phyloP scores from a whole-genome alignment of 2,329 filamentous ascomycete genomes.

The Colletotrichum sp. region DNA sequence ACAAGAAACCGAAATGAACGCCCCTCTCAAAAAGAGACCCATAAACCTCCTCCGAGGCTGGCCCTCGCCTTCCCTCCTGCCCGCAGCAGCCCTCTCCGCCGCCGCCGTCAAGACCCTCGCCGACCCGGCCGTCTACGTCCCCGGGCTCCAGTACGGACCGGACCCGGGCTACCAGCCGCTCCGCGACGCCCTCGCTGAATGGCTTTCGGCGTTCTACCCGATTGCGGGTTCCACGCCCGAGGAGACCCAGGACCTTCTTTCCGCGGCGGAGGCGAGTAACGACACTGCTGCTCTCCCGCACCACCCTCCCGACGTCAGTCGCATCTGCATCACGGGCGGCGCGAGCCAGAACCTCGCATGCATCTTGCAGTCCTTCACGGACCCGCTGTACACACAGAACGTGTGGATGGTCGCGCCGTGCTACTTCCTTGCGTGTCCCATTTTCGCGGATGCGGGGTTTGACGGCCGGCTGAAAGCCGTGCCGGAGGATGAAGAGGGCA shows the following conservation, averaged over 20 bases:
- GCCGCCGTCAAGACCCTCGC: constrained; percentile 68
- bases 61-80: constrained; percentile 69
- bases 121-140: constrained; percentile 60
- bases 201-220: constrained; percentile 70
- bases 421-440: constrained; percentile 84
- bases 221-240: constrained; percentile 12
- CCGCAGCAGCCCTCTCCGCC: constrained; percentile 63
- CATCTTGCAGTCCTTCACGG: constrained; percentile 80
- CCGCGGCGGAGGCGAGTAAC: background rate
- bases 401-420: constrained; percentile 85
- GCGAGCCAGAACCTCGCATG: constrained; percentile 84
- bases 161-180: constrained; percentile 77
- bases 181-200: constrained; percentile 70
- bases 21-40: constrained; percentile 34
- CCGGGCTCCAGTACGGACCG: constrained; percentile 80
- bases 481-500: constrained; percentile 78
- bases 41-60: constrained; percentile 75
- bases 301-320: constrained; percentile 47
- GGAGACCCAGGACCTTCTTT: background rate
- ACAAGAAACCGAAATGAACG: background rate
- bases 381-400: constrained; percentile 74
- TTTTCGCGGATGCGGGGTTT: constrained; percentile 84
- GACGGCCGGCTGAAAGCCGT: constrained; percentile 69
- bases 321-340: constrained; percentile 84
- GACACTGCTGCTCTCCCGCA: background rate